These are phyloP conservation scores for Coniophora puteana DNA, from an alignment of 1,284 basidiomycete genomes.

Conservation along the genomic window DNA sequence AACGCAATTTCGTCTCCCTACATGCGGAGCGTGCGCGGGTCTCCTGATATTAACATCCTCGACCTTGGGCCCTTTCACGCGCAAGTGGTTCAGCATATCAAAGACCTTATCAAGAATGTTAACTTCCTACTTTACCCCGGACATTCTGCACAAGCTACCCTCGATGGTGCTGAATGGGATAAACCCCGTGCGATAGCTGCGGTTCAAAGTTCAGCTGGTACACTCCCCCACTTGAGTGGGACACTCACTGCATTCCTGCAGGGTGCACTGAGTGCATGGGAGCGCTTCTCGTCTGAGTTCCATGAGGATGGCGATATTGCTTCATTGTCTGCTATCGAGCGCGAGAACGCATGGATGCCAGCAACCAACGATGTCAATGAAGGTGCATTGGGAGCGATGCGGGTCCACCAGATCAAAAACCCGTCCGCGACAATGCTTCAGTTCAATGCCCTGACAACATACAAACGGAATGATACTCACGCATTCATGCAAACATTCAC, in stretches of 20 bases:
- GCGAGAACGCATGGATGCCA: conserved; percentile 5
- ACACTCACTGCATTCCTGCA: conserved; percentile 18
- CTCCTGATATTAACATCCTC: conserved; percentile 16
- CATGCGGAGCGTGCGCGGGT: conserved; percentile 19
- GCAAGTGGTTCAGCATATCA: conserved; percentile 16
- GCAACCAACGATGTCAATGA: conserved; percentile 12
- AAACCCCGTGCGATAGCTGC: too few relatives aligned
- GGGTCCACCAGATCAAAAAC: too few relatives aligned
- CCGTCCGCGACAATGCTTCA: too few relatives aligned
- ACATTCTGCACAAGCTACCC: too few relatives aligned
- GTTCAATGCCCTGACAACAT: too few relatives aligned
- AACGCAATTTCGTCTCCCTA: conserved; percentile 28
- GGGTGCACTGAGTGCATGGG: conserved; percentile 16
- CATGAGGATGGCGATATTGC: neutral
- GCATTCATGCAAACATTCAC: too few relatives aligned
- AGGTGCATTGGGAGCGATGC: conserved; percentile 6
- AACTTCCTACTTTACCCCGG: conserved; percentile 14
- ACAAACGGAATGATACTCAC: too few relatives aligned
- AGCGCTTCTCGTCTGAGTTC: neutral
- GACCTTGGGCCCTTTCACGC: conserved; percentile 24
- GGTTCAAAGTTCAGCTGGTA: too few relatives aligned
- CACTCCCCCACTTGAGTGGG: conserved; percentile 16
- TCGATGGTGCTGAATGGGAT: too few relatives aligned
- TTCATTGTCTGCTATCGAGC: neutral
- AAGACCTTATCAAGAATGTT: conserved; percentile 17